Conservation (phyloP, 1,139 yeast species). For the Wickerhamomyces sp. region DNA sequence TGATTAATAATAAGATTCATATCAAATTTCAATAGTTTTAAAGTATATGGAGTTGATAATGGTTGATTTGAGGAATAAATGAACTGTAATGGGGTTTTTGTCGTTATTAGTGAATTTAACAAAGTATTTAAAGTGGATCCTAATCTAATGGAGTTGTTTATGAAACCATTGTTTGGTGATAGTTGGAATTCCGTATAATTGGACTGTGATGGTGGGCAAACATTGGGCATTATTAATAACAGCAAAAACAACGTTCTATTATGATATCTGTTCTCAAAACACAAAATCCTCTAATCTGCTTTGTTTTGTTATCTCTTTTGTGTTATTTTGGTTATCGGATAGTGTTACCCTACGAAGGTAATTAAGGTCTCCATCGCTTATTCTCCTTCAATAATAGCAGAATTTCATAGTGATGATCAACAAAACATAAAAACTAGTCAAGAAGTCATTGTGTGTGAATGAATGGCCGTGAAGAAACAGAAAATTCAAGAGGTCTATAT, state of each 20-base stretch:
- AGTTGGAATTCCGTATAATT: not conserved
- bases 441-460: not conserved
- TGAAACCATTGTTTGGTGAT: not conserved
- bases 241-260: too few relatives aligned
- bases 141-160: not conserved
- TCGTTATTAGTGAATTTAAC: not conserved
- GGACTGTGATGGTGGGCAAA: not conserved
- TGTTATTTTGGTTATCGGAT: too few relatives aligned
- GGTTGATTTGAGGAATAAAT: not conserved
- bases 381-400: too few relatives aligned
- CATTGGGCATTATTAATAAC: not conserved
- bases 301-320: too few relatives aligned
- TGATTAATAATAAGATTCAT: slow-evolving; percentile 38
- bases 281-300: too few relatives aligned
- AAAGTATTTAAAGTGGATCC: not conserved
- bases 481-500: too few relatives aligned
- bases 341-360: too few relatives aligned
- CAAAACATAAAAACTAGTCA: too few relatives aligned
- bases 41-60: slow-evolving; percentile 3
- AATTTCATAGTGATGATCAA: too few relatives aligned
- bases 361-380: too few relatives aligned
- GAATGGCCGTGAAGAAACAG: not conserved
- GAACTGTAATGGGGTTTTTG: not conserved
- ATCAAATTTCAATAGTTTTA: slow-evolving; percentile 1
- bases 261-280: too few relatives aligned